These are phyloP conservation scores for Peronosclerospora sorghi DNA, from an alignment of 352 stramenopile species.

Conservation along the genomic window DNA sequence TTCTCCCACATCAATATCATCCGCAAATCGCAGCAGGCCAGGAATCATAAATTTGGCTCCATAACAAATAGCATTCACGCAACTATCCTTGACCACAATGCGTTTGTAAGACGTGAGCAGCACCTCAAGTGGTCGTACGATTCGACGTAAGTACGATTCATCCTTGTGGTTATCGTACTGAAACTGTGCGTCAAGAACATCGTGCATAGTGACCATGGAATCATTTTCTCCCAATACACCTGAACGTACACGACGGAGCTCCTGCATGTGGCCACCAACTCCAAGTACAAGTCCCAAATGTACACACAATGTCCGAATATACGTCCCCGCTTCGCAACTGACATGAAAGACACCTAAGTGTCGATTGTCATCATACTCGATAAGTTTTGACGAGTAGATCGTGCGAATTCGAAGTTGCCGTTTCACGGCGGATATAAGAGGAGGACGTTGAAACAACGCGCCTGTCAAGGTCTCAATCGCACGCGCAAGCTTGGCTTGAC, in stretches of 20 bases:
- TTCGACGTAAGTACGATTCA: constrained; percentile 96
- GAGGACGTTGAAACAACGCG: constrained; percentile 98
- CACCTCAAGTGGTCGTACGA: constrained; percentile 97
- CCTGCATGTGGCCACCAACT: constrained; percentile 99
- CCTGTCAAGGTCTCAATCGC: constrained; percentile 99
- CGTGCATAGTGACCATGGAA: constrained; percentile 99
- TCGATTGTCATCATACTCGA: constrained; percentile 97
- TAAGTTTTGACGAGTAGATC: constrained; percentile 98
- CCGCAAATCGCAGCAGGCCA: constrained; percentile 96
- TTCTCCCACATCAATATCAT: constrained; percentile 98
- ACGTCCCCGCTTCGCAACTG: constrained; percentile 97
- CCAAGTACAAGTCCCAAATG: constrained; percentile 97
- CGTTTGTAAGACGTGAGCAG: constrained; percentile 98
- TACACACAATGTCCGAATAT: constrained; percentile 99
- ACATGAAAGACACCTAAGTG: constrained; percentile 97
- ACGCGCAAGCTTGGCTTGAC: constrained; percentile 85
- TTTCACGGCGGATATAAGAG: constrained; percentile 99
- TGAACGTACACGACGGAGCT: constrained; percentile 95
- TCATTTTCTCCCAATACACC: constrained; percentile 95
- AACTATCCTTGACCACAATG: constrained; percentile 99
- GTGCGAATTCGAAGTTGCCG: constrained; percentile 98
- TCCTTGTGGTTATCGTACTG: constrained; percentile 99
- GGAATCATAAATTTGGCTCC: constrained; percentile 99
- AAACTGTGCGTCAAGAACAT: constrained; percentile 99
- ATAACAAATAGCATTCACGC: constrained; percentile 99